Conservation (phyloP, 441 rosid genomes). For the Sinapis alba region DNA sequence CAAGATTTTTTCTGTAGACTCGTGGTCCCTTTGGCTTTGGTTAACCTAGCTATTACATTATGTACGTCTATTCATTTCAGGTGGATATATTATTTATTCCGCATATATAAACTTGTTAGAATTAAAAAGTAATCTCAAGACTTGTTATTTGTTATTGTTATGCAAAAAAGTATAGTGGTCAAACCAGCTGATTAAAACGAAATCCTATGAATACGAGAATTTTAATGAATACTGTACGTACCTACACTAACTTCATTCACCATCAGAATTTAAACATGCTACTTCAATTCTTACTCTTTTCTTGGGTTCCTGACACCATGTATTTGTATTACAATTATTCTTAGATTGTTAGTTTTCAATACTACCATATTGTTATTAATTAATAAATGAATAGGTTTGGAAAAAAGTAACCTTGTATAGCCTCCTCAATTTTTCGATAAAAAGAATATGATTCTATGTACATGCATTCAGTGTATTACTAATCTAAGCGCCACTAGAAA, state of each 20-base stretch:
- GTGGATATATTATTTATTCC: background rate
- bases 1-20: conserved; percentile 7
- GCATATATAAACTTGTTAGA: background rate
- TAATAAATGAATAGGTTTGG: background rate
- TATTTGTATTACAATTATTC: background rate
- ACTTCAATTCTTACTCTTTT: background rate
- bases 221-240: conserved; percentile 10
- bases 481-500: background rate
- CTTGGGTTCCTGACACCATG: conserved; percentile 2
- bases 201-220: conserved; percentile 1
- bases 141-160: background rate
- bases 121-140: background rate
- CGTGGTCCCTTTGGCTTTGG: background rate
- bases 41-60: conserved; percentile 22
- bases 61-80: conserved; percentile 10
- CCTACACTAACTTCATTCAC: conserved; percentile 3
- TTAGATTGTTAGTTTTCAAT: background rate
- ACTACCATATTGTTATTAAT: background rate
- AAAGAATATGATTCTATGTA: background rate
- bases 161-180: background rate
- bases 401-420: background rate
- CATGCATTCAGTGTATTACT: background rate
- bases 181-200: background rate
- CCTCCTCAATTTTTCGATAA: background rate
- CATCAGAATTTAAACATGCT: background rate